Evolutionary conservation across 1,284 basidiomycete genomes (phyloP), one percentile per base, ranked within the genome.

Genomic region (Melanopsichium pennsylvanicum): DNA sequence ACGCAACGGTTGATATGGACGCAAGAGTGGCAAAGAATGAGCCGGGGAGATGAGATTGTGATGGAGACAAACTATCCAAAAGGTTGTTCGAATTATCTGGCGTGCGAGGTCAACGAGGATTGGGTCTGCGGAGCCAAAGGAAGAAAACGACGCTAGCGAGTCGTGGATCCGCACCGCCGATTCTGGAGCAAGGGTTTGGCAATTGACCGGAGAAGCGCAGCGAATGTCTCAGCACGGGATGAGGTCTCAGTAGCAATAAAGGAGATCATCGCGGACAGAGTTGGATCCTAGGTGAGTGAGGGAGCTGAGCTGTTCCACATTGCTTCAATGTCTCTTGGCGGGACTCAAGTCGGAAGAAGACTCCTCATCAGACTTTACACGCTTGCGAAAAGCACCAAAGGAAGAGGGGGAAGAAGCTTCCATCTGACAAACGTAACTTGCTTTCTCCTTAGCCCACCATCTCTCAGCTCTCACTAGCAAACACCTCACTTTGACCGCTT

Each of bases 401-500:
- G n/a, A n/a, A n/a, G n/a, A 16, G 8, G 13, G 13, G 27, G 27
- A 29, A 10, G 21, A 21, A 10, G 38, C 38, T 13, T 56, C 54
- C 50, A 69, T 51, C 47, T 69, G 66, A 40, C 60, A 49, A 11
- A 48, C 39, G 32, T 69, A 69, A 1, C 39, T 48, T 4, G 22
- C 27, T 22, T 32, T 45, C 25, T 60, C 47, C 25, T 41, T 26
- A 13, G 55, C 48, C 66, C 66, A 69, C 66, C 61, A 74, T 57
- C 57, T 21, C 34, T 75, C 72, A 1, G 67, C 62, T 8, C 69
- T 60, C 16, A 62, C 71, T 27, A 75, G 40, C 15, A 75, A 35
- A 58, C 34, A 25, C 57, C 66, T 61, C 8, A 57, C 46, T 19
- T 45, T 58, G 4, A 45, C 45, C 25, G 42, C 44, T 13, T 67